Evolutionary conservation across 2,329 filamentous ascomycete genomes (phyloP).

Genomic region (Botrytis squamosa): DNA sequence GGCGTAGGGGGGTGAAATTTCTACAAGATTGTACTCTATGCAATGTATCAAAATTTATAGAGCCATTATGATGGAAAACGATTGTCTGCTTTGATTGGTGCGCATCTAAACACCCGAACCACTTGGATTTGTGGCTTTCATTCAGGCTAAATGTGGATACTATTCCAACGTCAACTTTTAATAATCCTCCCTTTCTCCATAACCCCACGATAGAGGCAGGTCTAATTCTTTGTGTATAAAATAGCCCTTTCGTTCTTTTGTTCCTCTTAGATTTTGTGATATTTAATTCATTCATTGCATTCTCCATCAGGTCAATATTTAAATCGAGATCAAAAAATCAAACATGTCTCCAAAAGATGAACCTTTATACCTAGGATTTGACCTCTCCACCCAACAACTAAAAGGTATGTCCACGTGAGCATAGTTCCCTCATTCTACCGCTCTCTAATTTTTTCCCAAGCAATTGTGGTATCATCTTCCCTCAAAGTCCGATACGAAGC

Average conservation of each 20-base stretch:
- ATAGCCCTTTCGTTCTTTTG: constrained; percentile 3
- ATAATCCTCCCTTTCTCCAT: constrained; percentile 16
- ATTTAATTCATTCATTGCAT: background rate
- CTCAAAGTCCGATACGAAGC: constrained; percentile 79
- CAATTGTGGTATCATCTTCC: constrained; percentile 78
- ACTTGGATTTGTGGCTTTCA: constrained; percentile 1
- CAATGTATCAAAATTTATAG: constrained; percentile 18
- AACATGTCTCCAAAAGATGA: constrained; percentile 44
- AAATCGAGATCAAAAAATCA: constrained; percentile 12
- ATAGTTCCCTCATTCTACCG: constrained; percentile 11
- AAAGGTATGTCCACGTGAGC: constrained; percentile 61
- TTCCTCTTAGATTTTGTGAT: background rate
- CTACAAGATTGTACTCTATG: constrained; percentile 10
- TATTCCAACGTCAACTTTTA: constrained; percentile 18
- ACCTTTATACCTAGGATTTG: constrained; percentile 85
- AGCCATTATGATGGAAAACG: background rate
- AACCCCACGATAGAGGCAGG: constrained; percentile 20
- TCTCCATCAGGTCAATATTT: background rate
- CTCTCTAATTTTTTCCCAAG: constrained; percentile 45
- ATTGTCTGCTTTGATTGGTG: constrained; percentile 26
- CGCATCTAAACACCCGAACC: constrained; percentile 23
- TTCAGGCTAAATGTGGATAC: constrained; percentile 24
- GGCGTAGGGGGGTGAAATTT: constrained; percentile 15
- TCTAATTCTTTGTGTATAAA: constrained; percentile 1
- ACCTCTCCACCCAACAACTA: constrained; percentile 94